Evolutionary conservation across 148 eudicot species (phyloP).

Genomic region (Fagopyrum tataricum): DNA sequence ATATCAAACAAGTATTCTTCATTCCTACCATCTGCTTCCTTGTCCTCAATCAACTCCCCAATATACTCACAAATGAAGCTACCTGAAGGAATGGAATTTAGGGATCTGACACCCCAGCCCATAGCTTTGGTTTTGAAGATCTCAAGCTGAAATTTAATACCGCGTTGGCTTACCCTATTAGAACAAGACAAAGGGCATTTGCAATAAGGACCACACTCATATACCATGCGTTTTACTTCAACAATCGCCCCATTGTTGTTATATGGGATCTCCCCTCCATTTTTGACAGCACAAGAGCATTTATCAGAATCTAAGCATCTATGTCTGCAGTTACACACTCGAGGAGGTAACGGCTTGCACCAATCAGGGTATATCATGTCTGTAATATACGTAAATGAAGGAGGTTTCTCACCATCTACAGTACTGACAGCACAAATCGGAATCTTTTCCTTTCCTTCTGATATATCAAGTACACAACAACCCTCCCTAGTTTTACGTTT

Average conservation of each 20-base stretch:
- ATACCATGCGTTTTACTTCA: constrained; percentile 66
- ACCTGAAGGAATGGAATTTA: constrained; percentile 71
- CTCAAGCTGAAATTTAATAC: constrained; percentile 69
- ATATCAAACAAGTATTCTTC: constrained; percentile 83
- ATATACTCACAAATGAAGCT: constrained; percentile 87
- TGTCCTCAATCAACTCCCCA: constrained; percentile 80
- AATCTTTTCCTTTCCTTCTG: constrained; percentile 43
- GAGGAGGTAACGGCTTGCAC: constrained; percentile 37
- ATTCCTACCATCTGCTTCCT: constrained; percentile 70
- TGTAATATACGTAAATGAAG: constrained; percentile 48
- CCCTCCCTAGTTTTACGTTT: constrained; percentile 43
- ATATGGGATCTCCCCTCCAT: constrained; percentile 84
- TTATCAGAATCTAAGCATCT: constrained; percentile 51
- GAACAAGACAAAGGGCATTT: constrained; percentile 72
- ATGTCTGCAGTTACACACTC: constrained; percentile 58
- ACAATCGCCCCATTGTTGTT: constrained; percentile 71
- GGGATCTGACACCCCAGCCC: constrained; percentile 90
- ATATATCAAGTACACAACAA: constrained; percentile 45
- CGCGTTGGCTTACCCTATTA: constrained; percentile 75
- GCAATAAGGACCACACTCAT: constrained; percentile 89
- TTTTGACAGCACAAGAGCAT: constrained; percentile 58
- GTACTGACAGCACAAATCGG: constrained; percentile 63
- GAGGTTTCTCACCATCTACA: constrained; percentile 58
- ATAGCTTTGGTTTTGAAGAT: constrained; percentile 73
- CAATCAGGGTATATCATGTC: constrained; percentile 61